A percentile compares a stretch with the other conserved stretches of the same genome.
phyloP scores from a whole-genome alignment of 441 rosid genomes.

The Rhodomyrtus psidioides region DNA sequence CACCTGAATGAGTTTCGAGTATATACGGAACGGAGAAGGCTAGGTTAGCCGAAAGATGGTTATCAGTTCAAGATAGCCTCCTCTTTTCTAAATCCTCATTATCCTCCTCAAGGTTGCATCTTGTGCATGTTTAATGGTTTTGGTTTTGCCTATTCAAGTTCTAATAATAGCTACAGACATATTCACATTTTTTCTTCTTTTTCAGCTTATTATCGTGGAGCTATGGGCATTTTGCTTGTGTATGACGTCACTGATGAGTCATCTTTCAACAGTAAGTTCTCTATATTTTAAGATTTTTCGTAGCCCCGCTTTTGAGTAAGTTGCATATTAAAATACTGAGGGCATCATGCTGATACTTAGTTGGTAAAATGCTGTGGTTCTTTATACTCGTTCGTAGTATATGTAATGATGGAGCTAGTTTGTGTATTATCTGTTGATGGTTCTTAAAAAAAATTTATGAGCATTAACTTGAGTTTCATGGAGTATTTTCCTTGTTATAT shows the following conservation, averaged over 20 bases:
- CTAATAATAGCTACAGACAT: not conserved
- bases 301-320: not conserved
- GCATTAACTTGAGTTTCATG: not conserved
- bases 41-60: too few relatives aligned
- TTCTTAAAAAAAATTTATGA: not conserved
- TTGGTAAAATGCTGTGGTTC: not conserved
- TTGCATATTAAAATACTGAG: not conserved
- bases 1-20: not conserved
- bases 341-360: not conserved
- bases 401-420: not conserved
- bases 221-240: constrained; percentile 65
- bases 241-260: constrained; percentile 50
- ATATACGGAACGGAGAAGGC: not conserved
- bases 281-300: not conserved
- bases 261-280: constrained; percentile 36
- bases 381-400: not conserved
- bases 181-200: not conserved
- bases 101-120: not conserved
- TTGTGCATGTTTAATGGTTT: not conserved
- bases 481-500: constrained; percentile 6
- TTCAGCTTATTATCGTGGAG: constrained; percentile 70
- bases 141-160: not conserved
- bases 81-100: not conserved
- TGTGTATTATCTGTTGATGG: not conserved
- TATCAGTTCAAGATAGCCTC: not conserved